Conservation (phyloP, 2,329 filamentous ascomycete species). For the Sordariomycetes sp. region DNA sequence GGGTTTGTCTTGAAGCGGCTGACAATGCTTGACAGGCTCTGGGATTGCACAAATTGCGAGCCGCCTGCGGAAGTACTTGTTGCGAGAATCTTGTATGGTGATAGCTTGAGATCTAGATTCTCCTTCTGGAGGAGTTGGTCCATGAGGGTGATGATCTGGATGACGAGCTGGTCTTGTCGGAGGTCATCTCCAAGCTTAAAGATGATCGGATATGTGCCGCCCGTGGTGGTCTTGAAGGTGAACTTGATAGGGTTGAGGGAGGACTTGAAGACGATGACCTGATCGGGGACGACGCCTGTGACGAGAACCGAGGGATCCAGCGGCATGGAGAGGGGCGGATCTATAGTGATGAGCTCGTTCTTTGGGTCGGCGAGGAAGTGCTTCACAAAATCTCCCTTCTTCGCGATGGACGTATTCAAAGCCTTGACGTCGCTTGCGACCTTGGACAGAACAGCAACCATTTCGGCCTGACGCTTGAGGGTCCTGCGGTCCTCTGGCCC, state of each 20-base stretch:
- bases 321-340: conserved; percentile 79
- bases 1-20: conserved; percentile 68
- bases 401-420: conserved; percentile 65
- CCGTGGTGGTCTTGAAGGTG: conserved; percentile 73
- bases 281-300: conserved; percentile 70
- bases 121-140: conserved; percentile 92
- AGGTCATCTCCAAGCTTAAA: conserved; percentile 98
- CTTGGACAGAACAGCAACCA: conserved; percentile 78
- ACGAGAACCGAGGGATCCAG: conserved; percentile 78
- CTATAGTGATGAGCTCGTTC: conserved; percentile 76
- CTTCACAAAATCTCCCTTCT: conserved; percentile 79
- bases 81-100: conserved; percentile 92
- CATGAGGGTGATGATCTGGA: conserved; percentile 96
- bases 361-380: conserved; percentile 78
- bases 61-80: conserved; percentile 84
- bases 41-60: conserved; percentile 87
- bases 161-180: conserved; percentile 92
- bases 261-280: conserved; percentile 91
- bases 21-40: conserved; percentile 72
- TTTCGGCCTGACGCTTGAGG: conserved; percentile 78
- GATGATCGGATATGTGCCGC: conserved; percentile 77
- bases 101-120: conserved; percentile 88
- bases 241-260: conserved; percentile 86
- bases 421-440: conserved; percentile 83
- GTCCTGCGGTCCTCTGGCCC: conserved; percentile 67